Percentiles rank a stretch among this genome's conserved stretches.
Conservation (phyloP, 805 yeast genomes). For the Lachancea cidri region DNA sequence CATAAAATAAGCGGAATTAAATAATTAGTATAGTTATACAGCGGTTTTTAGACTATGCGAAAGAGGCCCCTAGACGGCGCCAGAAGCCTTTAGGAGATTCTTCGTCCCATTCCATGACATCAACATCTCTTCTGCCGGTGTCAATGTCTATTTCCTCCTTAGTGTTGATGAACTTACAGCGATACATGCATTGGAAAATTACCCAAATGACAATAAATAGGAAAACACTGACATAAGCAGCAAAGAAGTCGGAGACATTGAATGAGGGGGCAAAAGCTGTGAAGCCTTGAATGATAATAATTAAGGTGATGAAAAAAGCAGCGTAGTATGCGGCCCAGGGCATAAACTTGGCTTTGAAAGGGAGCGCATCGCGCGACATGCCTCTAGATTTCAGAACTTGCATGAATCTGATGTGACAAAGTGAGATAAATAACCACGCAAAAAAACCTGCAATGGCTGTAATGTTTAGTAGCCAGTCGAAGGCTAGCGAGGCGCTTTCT, state of each 20-base stretch:
- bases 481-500: conserved; percentile 50
- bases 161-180: conserved; percentile 42
- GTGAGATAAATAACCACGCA: conserved; percentile 63
- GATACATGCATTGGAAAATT: conserved; percentile 48
- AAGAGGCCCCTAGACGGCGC: conserved; percentile 47
- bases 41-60: conserved; percentile 1
- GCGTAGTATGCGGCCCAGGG: conserved; percentile 67
- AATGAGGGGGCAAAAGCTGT: conserved; percentile 50
- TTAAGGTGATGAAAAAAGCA: conserved; percentile 44
- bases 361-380: conserved; percentile 61
- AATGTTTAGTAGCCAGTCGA: conserved; percentile 68
- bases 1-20: no score
- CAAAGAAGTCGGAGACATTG: conserved; percentile 54
- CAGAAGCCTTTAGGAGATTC: no score
- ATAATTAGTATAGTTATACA: neutral
- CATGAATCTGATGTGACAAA: conserved; percentile 68
- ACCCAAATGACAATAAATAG: conserved; percentile 53
- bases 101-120: conserved; percentile 45
- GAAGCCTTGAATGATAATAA: conserved; percentile 71
- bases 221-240: conserved; percentile 66
- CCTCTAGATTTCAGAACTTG: conserved; percentile 55
- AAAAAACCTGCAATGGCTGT: conserved; percentile 75
- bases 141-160: conserved; percentile 65
- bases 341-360: conserved; percentile 69
- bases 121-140: conserved; percentile 59